Percentiles rank a stretch among this genome's conserved stretches.
phyloP scores from a whole-genome alignment of 139 green algal species.

The Picochlorum sp. region DNA sequence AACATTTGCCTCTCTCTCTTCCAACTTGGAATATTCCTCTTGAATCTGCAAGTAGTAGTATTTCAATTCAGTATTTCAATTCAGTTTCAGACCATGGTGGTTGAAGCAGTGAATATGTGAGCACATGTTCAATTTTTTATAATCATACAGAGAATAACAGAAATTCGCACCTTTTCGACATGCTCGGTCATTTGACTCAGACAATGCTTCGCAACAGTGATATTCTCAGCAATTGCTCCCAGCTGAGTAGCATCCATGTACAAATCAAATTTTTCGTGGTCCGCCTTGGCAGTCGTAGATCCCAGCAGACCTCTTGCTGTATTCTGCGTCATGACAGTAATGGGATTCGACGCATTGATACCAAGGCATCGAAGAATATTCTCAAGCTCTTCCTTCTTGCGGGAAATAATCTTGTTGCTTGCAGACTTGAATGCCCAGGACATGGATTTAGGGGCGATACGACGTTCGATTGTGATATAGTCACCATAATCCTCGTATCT shows the following conservation, averaged over 20 bases:
- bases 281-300: conserved; percentile 17
- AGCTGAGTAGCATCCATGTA: conserved; percentile 66
- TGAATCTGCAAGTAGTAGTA: not conserved
- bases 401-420: not conserved
- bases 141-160: not conserved
- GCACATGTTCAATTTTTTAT: not conserved
- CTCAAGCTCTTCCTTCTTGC: conserved; percentile 25
- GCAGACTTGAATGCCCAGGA: conserved; percentile 13
- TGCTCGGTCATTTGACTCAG: conserved; percentile 4
- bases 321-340: conserved; percentile 34
- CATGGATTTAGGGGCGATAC: conserved; percentile 5
- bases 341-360: conserved; percentile 33
- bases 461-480: conserved; percentile 53
- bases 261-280: conserved; percentile 45
- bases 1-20: not conserved
- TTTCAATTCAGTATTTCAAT: no score
- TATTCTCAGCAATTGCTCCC: conserved; percentile 8
- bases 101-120: not conserved
- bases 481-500: conserved; percentile 33
- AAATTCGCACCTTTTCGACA: conserved; percentile 1
- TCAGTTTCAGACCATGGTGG: no score
- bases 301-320: conserved; percentile 47
- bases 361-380: conserved; percentile 13
- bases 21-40: not conserved
- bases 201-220: conserved; percentile 6